phyloP scores from a whole-genome alignment of 1,139 yeast genomes.

The Nakaseomyces kungkrabaensis region DNA sequence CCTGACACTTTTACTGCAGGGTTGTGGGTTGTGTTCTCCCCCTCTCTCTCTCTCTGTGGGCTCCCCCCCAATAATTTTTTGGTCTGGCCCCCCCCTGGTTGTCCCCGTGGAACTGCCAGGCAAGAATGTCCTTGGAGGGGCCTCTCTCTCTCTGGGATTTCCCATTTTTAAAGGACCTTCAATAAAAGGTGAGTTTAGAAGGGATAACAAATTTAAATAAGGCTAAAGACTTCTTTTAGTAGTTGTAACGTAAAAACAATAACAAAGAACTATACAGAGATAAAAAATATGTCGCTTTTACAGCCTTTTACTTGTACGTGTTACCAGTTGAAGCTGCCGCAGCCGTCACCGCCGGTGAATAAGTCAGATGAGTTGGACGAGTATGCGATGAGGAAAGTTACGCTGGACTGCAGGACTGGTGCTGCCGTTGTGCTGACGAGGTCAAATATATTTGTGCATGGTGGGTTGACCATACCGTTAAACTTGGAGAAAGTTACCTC shows the following conservation, averaged over 20 bases:
- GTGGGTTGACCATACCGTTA: slow-evolving; percentile 57
- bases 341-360: slow-evolving; percentile 5
- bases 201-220: too few relatives aligned
- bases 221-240: too few relatives aligned
- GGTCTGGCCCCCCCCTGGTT: too few relatives aligned
- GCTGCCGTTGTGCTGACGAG: slow-evolving; percentile 49
- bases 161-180: background rate
- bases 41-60: too few relatives aligned
- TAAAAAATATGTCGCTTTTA: slow-evolving; percentile 26
- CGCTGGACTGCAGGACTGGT: slow-evolving; percentile 54
- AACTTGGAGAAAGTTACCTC: slow-evolving; percentile 36
- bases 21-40: too few relatives aligned
- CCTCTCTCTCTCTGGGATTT: too few relatives aligned
- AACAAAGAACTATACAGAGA: background rate
- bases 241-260: too few relatives aligned
- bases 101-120: too few relatives aligned
- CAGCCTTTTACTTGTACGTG: slow-evolving; percentile 32
- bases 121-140: too few relatives aligned
- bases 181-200: background rate
- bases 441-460: slow-evolving; percentile 54
- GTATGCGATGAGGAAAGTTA: slow-evolving; percentile 15
- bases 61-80: too few relatives aligned
- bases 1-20: too few relatives aligned
- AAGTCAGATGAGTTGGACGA: slow-evolving; percentile 15
- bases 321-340: slow-evolving; percentile 29